phyloP scores from a whole-genome alignment of 129 eudicot genomes.

The Escallonia rubra region DNA sequence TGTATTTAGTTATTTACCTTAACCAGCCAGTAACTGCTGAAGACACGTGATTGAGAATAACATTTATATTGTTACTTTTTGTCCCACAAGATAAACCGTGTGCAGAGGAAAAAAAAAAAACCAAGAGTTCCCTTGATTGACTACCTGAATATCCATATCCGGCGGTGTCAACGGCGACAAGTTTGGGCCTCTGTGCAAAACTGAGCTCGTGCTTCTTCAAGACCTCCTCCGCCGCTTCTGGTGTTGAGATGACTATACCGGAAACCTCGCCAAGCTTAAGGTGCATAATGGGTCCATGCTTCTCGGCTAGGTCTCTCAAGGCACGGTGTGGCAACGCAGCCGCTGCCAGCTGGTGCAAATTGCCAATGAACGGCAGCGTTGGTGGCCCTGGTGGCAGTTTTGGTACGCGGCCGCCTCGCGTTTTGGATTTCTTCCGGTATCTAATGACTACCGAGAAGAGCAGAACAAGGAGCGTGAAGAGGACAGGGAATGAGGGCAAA shows the following conservation, averaged over 20 bases:
- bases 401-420: background rate
- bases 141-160: too few relatives aligned
- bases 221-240: background rate
- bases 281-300: background rate
- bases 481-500: too few relatives aligned
- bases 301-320: background rate
- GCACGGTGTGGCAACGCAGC: background rate
- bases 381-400: background rate
- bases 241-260: background rate
- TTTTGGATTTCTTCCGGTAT: background rate
- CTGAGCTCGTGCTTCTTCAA: background rate
- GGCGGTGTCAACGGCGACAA: background rate
- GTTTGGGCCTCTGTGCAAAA: background rate
- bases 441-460: background rate
- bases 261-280: background rate
- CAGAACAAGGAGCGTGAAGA: too few relatives aligned
- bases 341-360: background rate
- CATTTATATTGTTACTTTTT: too few relatives aligned
- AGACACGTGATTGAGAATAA: too few relatives aligned
- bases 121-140: too few relatives aligned
- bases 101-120: too few relatives aligned
- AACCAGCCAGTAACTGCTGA: too few relatives aligned
- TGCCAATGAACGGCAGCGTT: background rate
- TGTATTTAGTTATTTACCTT: too few relatives aligned
- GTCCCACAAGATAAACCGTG: too few relatives aligned